Evolutionary conservation across 257 asterid species (phyloP).

Genomic region (Leonotis leonurus): DNA sequence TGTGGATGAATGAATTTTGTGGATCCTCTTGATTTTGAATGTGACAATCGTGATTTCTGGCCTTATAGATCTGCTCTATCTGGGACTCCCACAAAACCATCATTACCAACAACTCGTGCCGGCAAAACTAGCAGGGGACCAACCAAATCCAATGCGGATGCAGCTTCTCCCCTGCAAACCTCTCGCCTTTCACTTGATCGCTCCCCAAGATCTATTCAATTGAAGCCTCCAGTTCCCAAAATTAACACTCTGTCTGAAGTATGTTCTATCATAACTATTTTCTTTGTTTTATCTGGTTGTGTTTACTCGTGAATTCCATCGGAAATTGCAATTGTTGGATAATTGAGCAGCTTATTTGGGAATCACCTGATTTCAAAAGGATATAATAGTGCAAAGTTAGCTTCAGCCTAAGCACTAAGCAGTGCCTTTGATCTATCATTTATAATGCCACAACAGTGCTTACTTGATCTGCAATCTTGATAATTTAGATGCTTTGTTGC

Average conservation of each 20-base stretch:
- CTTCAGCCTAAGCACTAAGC: not conserved
- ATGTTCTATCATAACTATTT: conserved; percentile 24
- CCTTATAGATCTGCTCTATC: conserved; percentile 50
- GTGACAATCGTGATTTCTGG: conserved; percentile 6
- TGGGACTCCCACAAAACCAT: conserved; percentile 56
- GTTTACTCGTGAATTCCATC: not conserved
- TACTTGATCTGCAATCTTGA: conserved; percentile 2
- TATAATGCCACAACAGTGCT: not conserved
- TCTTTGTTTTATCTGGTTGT: conserved; percentile 6
- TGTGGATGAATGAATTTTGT: not conserved
- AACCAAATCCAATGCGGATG: conserved; percentile 60
- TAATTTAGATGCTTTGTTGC: not conserved
- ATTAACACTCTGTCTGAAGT: conserved; percentile 67
- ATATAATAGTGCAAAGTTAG: not conserved
- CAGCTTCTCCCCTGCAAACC: conserved; percentile 48
- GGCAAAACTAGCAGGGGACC: conserved; percentile 49
- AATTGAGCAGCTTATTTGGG: not conserved
- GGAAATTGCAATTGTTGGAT: conserved; percentile 13
- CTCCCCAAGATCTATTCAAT: conserved; percentile 55
- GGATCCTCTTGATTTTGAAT: conserved; percentile 12
- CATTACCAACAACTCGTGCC: conserved; percentile 47
- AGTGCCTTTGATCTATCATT: not conserved
- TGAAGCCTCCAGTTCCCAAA: conserved; percentile 60
- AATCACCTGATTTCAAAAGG: not conserved
- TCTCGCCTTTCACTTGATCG: conserved; percentile 49